A percentile compares a stretch with the other conserved stretches of the same genome.
Conservation (phyloP, 1,284 basidiomycete species). For the Austroboletus rostrupii region DNA sequence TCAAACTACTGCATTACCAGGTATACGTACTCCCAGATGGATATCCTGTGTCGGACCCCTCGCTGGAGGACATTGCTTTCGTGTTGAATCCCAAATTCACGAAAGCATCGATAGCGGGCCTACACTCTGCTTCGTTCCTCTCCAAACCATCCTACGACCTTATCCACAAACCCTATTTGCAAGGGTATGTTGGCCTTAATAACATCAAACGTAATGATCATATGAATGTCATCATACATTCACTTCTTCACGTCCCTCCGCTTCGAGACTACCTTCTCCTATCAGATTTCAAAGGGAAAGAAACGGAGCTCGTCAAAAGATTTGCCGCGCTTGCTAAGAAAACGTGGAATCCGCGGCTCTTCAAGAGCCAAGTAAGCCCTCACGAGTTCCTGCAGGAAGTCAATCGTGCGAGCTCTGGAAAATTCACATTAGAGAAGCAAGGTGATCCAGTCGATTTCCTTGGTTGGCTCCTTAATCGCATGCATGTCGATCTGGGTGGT, state of each 20-base stretch:
- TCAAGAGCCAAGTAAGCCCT: slow-evolving; percentile 97
- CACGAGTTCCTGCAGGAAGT: slow-evolving; percentile 99
- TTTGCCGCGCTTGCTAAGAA: slow-evolving; percentile 87
- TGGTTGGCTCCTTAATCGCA: slow-evolving; percentile 90
- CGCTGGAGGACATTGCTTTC: slow-evolving; percentile 89
- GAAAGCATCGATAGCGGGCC: slow-evolving; percentile 42
- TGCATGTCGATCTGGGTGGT: slow-evolving; percentile 91
- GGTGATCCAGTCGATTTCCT: slow-evolving; percentile 97
- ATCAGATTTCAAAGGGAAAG: slow-evolving; percentile 66
- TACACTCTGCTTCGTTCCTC: slow-evolving; percentile 62
- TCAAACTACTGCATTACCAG: slow-evolving; percentile 38
- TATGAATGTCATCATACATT: slow-evolving; percentile 95
- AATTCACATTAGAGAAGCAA: slow-evolving; percentile 89
- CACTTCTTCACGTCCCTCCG: slow-evolving; percentile 87
- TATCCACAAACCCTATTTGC: slow-evolving; percentile 74
- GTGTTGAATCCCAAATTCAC: slow-evolving; percentile 87
- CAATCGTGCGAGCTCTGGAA: slow-evolving; percentile 79
- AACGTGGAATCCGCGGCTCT: slow-evolving; percentile 91
- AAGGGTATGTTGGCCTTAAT: slow-evolving; percentile 95
- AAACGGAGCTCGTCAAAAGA: slow-evolving; percentile 84
- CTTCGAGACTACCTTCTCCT: slow-evolving; percentile 85
- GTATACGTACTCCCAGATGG: slow-evolving; percentile 98
- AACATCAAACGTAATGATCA: slow-evolving; percentile 97
- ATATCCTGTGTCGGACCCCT: slow-evolving; percentile 93
- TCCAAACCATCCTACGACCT: slow-evolving; percentile 82